phyloP scores from a whole-genome alignment of 768 basidiomycete genomes.

The Mycena metata region DNA sequence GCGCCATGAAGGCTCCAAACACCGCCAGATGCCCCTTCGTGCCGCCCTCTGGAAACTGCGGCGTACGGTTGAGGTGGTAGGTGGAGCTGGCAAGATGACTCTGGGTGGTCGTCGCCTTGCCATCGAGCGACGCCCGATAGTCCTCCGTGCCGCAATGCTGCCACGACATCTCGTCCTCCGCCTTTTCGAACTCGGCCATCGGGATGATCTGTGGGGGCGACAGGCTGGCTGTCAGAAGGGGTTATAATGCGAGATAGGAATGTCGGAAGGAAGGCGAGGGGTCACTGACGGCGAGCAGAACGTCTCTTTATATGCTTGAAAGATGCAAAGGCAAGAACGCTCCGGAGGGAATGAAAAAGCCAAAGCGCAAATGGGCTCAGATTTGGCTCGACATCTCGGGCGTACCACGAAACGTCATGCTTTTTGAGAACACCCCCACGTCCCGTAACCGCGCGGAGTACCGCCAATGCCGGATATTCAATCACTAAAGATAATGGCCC shows the following conservation, averaged over 20 bases:
- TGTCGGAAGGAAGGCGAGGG: neutral
- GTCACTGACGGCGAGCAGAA: slow-evolving; percentile 7
- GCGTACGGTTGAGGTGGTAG: slow-evolving; percentile 26
- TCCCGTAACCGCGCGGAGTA: slow-evolving; percentile 33
- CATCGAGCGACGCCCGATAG: slow-evolving; percentile 35
- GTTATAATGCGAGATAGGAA: slow-evolving; percentile 14
- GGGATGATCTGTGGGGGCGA: slow-evolving; percentile 36
- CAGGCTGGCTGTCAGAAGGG: slow-evolving; percentile 32
- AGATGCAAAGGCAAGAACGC: slow-evolving; percentile 8
- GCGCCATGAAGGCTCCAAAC: slow-evolving; percentile 73
- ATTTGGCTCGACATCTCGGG: slow-evolving; percentile 35
- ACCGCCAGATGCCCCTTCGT: slow-evolving; percentile 63
- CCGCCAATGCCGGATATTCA: slow-evolving; percentile 30
- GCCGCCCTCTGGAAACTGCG: slow-evolving; percentile 48
- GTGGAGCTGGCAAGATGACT: slow-evolving; percentile 35
- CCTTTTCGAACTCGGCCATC: slow-evolving; percentile 31
- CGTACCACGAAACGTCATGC: slow-evolving; percentile 33
- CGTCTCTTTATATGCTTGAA: slow-evolving; percentile 27
- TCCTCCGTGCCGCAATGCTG: slow-evolving; percentile 39
- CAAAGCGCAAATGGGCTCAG: slow-evolving; percentile 34
- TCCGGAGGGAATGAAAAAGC: slow-evolving; percentile 26
- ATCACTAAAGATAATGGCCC: slow-evolving; percentile 20
- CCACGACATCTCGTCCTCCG: slow-evolving; percentile 37
- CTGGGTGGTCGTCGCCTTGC: slow-evolving; percentile 35
- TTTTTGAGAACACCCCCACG: slow-evolving; percentile 33